Evolutionary conservation across 176 grass and related monocot genomes (phyloP).

Genomic region (Juncus effusus): DNA sequence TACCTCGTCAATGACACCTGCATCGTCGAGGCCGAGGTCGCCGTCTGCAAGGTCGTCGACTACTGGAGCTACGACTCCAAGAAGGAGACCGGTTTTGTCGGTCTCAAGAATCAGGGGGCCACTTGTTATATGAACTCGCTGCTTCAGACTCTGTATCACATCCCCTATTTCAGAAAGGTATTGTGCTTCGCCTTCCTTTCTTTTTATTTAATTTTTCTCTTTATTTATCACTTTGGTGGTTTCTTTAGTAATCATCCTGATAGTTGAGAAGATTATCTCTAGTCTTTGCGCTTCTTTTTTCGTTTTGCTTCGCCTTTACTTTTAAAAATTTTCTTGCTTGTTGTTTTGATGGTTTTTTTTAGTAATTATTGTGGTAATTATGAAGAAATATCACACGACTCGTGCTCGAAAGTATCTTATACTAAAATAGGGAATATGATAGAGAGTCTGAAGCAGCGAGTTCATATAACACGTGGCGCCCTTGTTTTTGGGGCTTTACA

Average conservation of each 20-base stretch:
- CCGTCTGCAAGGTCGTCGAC: conserved; percentile 80
- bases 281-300: background rate
- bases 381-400: no score
- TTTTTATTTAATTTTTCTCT: no score
- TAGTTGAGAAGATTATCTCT: background rate
- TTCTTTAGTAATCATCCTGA: conserved; percentile 16
- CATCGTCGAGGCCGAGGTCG: conserved; percentile 94
- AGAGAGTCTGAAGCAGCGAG: conserved; percentile 94
- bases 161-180: conserved; percentile 99
- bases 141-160: conserved; percentile 96
- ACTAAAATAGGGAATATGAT: conserved; percentile 90
- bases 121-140: conserved; percentile 99
- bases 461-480: conserved; percentile 99
- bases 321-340: background rate
- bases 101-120: conserved; percentile 99
- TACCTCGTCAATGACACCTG: conserved; percentile 98
- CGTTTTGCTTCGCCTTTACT: background rate
- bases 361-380: background rate
- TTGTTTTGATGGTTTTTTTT: conserved; percentile 5
- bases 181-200: no score
- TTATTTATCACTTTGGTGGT: no score
- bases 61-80: conserved; percentile 99
- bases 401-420: no score
- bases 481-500: conserved; percentile 99
- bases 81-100: conserved; percentile 96